Evolutionary conservation across 2,329 filamentous ascomycete species (phyloP).

Genomic region (Fusarium sp.): DNA sequence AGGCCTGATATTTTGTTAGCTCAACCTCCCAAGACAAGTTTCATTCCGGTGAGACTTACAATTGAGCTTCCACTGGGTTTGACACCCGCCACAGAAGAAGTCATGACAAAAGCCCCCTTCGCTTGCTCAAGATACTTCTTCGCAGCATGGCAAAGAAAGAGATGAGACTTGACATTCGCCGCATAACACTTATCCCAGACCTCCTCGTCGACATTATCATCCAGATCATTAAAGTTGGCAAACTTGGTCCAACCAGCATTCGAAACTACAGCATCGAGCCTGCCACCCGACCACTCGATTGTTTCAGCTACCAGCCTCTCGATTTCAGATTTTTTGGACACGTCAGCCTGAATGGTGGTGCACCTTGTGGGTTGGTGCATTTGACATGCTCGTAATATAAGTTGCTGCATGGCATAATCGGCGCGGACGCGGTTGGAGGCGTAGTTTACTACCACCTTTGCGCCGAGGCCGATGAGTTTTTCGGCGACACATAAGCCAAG

Average conservation of each 20-base stretch:
- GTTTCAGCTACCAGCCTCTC: neutral
- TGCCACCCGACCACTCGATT: neutral
- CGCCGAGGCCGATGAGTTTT: neutral
- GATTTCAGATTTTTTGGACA: neutral
- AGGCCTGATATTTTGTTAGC: neutral
- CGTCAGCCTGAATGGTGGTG: neutral
- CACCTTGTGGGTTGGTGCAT: fast-evolving
- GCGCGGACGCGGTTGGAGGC: neutral
- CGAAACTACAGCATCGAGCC: conserved; percentile 8
- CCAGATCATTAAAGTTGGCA: neutral
- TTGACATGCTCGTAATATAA: neutral
- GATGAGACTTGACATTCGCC: conserved; percentile 14
- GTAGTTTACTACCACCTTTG: conserved; percentile 6
- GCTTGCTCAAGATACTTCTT: neutral
- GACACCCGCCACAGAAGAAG: conserved; percentile 5
- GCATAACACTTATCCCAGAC: conserved; percentile 22
- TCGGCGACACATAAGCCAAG: neutral
- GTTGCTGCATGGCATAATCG: neutral
- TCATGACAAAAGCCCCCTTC: conserved; percentile 9
- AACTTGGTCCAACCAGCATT: conserved; percentile 21
- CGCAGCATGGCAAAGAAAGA: conserved; percentile 11
- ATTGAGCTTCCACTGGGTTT: conserved; percentile 20
- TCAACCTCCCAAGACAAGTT: too few species aligned
- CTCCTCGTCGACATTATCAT: conserved; percentile 17
- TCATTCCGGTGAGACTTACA: neutral